Base-by-base conservation (phyloP, 2,329 filamentous ascomycete species). In the Stagonosporopsis tanaceti region DNA sequence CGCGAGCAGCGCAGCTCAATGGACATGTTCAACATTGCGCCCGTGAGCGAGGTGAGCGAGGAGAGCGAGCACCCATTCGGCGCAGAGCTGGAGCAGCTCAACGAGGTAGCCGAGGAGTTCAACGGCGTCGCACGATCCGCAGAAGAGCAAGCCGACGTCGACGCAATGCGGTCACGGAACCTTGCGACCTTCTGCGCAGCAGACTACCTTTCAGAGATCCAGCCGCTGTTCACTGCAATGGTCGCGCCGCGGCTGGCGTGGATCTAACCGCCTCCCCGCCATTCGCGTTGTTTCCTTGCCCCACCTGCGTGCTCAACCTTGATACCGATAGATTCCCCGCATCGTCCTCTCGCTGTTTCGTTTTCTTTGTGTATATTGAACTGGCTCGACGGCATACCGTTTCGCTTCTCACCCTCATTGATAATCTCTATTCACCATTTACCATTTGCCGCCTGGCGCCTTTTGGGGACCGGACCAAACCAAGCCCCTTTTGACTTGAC, bases 31-130 rank as follows among this genome's bases (percentile, higher is more conserved):
- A 48, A 28, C 2, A 61, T 52, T 20, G 55, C 58, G 54, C 64
- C 69, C 56, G 68, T 66, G 64, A 39, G 30, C 20, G 69, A 62
- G 55, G 68, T 66, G 64, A 39, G 30, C 20, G 69, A 62, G 55
- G 69, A 75, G 72, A 22, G 37, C 15, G 62, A 84, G 42, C 87
- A 95, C 74, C 94, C 94, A 0, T 98, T 98, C 69, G 92, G 92
- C 50, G 88, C 89, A 47, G 95, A 99, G 77, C 82, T 98, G 50
- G 92, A 92, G 54, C 90, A 98, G 77, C 91, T 98, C 24, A 92
- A 93, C 50, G 95, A 98, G 77, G 85, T 97, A 15, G 94, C 90
- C 0, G 95, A 98, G 78, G 93, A 97, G 77, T 94, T 92, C 66
- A 87, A 87, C 39, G 73, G 74, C 45, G 78, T 76, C 0, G 82